These are phyloP conservation scores for Candolleomyces aberdarensis DNA, from an alignment of 768 basidiomycete species.

Conservation along the genomic window DNA sequence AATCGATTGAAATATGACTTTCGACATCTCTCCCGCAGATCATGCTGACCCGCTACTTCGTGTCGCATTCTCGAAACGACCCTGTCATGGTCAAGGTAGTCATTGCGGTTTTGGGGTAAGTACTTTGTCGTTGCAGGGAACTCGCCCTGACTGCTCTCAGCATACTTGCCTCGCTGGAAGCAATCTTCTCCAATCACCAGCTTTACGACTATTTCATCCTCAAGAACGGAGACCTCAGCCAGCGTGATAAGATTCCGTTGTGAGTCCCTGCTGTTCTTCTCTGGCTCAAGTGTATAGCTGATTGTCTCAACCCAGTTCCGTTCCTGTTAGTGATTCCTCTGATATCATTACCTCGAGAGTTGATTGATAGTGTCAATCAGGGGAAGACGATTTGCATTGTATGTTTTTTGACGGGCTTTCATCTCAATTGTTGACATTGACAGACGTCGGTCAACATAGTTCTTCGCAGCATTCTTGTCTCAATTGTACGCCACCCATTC, in stretches of 20 bases:
- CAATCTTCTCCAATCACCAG: constrained; percentile 2
- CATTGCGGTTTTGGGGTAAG: neutral
- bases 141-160: neutral
- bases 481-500: neutral
- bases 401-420: neutral
- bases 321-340: neutral
- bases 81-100: neutral
- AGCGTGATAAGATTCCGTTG: neutral
- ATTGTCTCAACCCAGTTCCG: neutral
- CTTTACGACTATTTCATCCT: neutral
- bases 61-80: constrained; percentile 2
- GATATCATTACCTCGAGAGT: no score
- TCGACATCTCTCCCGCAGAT: neutral
- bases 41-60: neutral
- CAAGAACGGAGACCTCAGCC: neutral
- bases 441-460: neutral
- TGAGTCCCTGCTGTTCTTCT: neutral
- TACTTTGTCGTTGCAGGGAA: neutral
- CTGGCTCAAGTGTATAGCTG: neutral
- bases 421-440: neutral
- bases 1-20: no score
- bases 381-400: neutral
- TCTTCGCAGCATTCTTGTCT: neutral
- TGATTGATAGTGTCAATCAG: neutral
- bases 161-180: neutral